These are phyloP conservation scores for Capsella bursapastoris DNA, from an alignment of 345 rosid genomes.

Conservation along the genomic window DNA sequence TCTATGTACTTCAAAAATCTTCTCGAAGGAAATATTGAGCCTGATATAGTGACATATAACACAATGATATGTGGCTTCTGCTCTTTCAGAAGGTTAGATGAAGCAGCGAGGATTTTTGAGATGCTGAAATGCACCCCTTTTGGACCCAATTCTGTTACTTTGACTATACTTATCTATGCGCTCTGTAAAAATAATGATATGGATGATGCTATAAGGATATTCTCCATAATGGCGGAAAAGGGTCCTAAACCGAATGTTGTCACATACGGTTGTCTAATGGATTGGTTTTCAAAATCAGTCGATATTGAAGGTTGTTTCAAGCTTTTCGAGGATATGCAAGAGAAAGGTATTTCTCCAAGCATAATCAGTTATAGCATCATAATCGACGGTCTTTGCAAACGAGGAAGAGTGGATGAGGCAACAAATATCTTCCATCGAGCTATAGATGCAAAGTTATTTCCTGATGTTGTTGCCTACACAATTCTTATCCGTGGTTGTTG, in stretches of 20 bases:
- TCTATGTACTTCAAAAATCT: slow-evolving; percentile 41
- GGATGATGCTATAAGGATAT: slow-evolving; percentile 51
- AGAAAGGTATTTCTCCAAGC: slow-evolving; percentile 50
- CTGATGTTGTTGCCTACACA: slow-evolving; percentile 55
- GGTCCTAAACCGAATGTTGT: slow-evolving; percentile 53
- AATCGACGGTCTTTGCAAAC: slow-evolving; percentile 59
- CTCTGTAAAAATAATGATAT: slow-evolving; percentile 52
- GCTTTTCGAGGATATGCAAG: slow-evolving; percentile 56
- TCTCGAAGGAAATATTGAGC: slow-evolving; percentile 44
- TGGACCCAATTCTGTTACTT: slow-evolving; percentile 52
- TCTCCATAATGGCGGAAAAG: slow-evolving; percentile 47
- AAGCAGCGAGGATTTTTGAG: slow-evolving; percentile 49
- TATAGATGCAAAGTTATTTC: slow-evolving; percentile 43
- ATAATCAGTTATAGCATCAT: slow-evolving; percentile 58
- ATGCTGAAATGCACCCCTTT: slow-evolving; percentile 39
- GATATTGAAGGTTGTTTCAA: slow-evolving; percentile 48
- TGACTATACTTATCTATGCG: slow-evolving; percentile 57
- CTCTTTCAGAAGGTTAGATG: slow-evolving; percentile 46
- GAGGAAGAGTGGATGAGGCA: slow-evolving; percentile 52
- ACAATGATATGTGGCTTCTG: slow-evolving; percentile 59
- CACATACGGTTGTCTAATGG: slow-evolving; percentile 58
- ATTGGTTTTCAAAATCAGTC: slow-evolving; percentile 52
- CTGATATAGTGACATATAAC: slow-evolving; percentile 59
- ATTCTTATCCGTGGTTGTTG: slow-evolving; percentile 60
- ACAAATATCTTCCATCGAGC: slow-evolving; percentile 48